Evolutionary conservation across 2,329 filamentous ascomycete genomes (phyloP).

Genomic region (Fusarium sp.): DNA sequence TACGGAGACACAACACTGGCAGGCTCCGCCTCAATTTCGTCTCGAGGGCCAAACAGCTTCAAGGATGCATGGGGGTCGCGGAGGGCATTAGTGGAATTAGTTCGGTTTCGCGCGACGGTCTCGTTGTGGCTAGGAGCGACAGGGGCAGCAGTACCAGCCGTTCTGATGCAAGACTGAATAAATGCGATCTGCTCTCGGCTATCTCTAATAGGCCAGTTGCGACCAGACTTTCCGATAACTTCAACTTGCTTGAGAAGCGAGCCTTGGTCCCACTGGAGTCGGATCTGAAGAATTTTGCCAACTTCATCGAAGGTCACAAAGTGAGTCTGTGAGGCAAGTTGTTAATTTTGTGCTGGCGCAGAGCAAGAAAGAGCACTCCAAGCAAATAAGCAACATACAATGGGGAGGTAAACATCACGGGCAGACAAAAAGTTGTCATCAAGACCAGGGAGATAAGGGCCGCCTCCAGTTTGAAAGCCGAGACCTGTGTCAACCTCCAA

Average conservation of each 20-base stretch:
- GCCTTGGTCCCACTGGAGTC: slow-evolving; percentile 95
- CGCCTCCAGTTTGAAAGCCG: slow-evolving; percentile 84
- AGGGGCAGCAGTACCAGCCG: slow-evolving; percentile 54
- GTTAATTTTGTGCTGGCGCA: slow-evolving; percentile 24
- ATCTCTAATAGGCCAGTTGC: slow-evolving; percentile 95
- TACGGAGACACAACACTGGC: slow-evolving; percentile 69
- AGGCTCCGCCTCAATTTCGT: slow-evolving; percentile 67
- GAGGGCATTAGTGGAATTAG: slow-evolving; percentile 65
- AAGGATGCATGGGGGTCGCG: slow-evolving; percentile 78
- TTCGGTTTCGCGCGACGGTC: slow-evolving; percentile 60
- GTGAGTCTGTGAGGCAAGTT: slow-evolving; percentile 72
- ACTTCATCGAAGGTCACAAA: slow-evolving; percentile 84
- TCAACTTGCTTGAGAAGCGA: slow-evolving; percentile 93
- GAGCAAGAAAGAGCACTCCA: background rate
- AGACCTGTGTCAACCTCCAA: slow-evolving; percentile 86
- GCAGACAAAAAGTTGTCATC: slow-evolving; percentile 96
- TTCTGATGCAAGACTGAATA: slow-evolving; percentile 72
- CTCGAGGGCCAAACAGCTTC: slow-evolving; percentile 78
- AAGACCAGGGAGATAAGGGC: slow-evolving; percentile 86
- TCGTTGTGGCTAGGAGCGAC: slow-evolving; percentile 54
- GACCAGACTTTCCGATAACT: slow-evolving; percentile 88
- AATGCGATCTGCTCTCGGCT: slow-evolving; percentile 85
- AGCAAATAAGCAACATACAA: slow-evolving; percentile 69
- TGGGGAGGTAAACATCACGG: slow-evolving; percentile 79
- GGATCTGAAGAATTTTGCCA: slow-evolving; percentile 86